Percentiles rank a stretch among this genome's conserved stretches.
Conservation (phyloP, 768 basidiomycete genomes). For the Neoboletus magnificus region DNA sequence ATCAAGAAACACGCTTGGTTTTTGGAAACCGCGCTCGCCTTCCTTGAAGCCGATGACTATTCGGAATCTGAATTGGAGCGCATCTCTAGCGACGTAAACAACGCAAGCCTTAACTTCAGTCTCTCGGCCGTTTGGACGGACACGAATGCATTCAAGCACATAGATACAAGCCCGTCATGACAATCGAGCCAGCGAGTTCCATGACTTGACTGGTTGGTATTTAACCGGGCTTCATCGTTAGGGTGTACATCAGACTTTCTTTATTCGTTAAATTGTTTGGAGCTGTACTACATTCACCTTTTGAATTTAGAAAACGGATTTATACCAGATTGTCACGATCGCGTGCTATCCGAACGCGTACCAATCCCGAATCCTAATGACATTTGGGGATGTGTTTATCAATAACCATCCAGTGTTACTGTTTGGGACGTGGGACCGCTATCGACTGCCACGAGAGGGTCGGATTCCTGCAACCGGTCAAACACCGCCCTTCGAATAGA, state of each 20-base stretch:
- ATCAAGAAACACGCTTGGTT: slow-evolving; percentile 98
- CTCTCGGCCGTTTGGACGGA: slow-evolving; percentile 32
- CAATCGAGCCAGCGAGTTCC: not conserved
- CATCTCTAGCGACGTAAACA: slow-evolving; percentile 7
- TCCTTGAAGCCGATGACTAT: slow-evolving; percentile 76
- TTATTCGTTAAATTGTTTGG: slow-evolving; percentile 22
- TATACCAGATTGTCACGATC: slow-evolving; percentile 1
- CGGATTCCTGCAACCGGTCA: slow-evolving; percentile 34
- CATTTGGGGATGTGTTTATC: not conserved
- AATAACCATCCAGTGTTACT: slow-evolving; percentile 27
- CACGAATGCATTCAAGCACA: slow-evolving; percentile 16
- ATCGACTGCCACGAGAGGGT: slow-evolving; percentile 36
- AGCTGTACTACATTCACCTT: slow-evolving; percentile 7
- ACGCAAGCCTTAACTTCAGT: slow-evolving; percentile 17
- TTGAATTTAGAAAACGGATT: slow-evolving; percentile 1
- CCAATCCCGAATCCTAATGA: not conserved
- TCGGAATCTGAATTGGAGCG: slow-evolving; percentile 42
- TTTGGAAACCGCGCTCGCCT: slow-evolving; percentile 84
- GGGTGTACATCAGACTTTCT: not conserved
- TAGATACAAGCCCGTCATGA: slow-evolving; percentile 11
- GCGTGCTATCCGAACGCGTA: not conserved
- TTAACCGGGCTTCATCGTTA: not conserved
- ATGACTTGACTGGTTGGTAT: not conserved
- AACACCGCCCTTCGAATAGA: slow-evolving; percentile 61
- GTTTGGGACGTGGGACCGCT: slow-evolving; percentile 11